Base-by-base conservation (phyloP, 441 rosid species). In the Adansonia madagascariensis region DNA sequence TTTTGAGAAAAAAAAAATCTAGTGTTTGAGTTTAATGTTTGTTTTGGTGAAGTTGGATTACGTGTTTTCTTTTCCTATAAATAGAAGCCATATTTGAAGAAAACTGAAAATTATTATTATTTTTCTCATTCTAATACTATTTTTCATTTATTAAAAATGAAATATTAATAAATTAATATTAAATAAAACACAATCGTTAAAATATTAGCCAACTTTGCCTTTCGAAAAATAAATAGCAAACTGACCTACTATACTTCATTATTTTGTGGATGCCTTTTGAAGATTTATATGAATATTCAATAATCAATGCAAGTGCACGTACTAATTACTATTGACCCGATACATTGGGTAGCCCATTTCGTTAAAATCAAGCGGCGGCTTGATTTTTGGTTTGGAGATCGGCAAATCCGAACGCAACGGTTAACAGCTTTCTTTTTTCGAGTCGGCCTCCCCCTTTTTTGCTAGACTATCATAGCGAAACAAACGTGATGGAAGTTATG, bases 341-440 rank as follows among this genome's bases (percentile, higher is more conserved):
- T 12, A 14, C 17, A 6, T 31, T 11, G 6, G 17, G 0, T 7
- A 31, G 67, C 14, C 49, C 8, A 41, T 41, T 39, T 9, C 5
- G 4, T 66, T 66, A 8, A 66, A 66, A 43, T 22, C 71, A 17
- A 44, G 52, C 17, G 71, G 71, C n/a, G n/a, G 31, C 71, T 43
- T 7, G 15, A 17, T 18, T 18, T 66, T 66, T 18, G 49, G 52
- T 39, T 18, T 4, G 27, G n/a, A n/a, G 71, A 18, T 43, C 39
- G 7, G 15, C 27, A 41, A 2, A 14, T 22, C 5, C 31, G 18
- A 17, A 43, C 71, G 44, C 27, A 66, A 43, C 52, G 52, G 71
- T 18, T 43, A 66, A 66, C 27, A 18, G 52, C 50, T 10, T 65
- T 35, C 41, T 17, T 43, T 17, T 17, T 59, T 24, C 1, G 44